Evolutionary conservation across 2,329 filamentous ascomycete species (phyloP), one percentile per base, ranked within the genome.

Genomic region (Fusarium lyarnte): DNA sequence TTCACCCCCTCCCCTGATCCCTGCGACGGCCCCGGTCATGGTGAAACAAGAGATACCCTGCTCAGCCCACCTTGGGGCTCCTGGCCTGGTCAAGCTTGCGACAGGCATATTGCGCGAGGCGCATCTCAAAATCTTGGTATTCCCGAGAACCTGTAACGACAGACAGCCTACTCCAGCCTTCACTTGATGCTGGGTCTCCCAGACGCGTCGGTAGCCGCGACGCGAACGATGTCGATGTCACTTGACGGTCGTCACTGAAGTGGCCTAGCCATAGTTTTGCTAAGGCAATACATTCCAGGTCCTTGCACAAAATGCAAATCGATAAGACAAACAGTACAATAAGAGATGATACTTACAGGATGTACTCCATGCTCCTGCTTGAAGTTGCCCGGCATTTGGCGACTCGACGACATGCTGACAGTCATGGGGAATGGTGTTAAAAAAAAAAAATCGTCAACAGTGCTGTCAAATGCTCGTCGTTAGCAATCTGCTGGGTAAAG

Each of bases 1-100:
- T 29, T 42, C 61, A 63, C 75, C 68, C 68, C 68, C 71, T 69
- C 69, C 76, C 76, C 65, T 77, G 69, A 72, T 60, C 60, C 63
- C 73, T 78, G 78, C 76, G 76, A 77, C 74, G 71, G 76, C 79
- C 83, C 84, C 78, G 80, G 82, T 80, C 81, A 77, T 77, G 81
- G 83, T 87, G 86, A 88, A 88, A 88, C 86, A 84, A 79, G 78
- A 82, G 75, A 74, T 80, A 83, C 84, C 85, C 83, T 87, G 85
- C 75, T 83, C 84, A 84, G 84, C 81, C 84, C 79, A 78, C 78
- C 68, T 77, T 73, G 79, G 77, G 81, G 81, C 46, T 83, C 82
- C 81, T 81, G 79, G 79, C 82, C 79, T 76, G 79, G 83, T 74
- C 81, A 84, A 80, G 82, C 81, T 84, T 85, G 84, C 82, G 81